phyloP scores from a whole-genome alignment of 352 stramenopile species.

The Sclerospora graminicola region DNA sequence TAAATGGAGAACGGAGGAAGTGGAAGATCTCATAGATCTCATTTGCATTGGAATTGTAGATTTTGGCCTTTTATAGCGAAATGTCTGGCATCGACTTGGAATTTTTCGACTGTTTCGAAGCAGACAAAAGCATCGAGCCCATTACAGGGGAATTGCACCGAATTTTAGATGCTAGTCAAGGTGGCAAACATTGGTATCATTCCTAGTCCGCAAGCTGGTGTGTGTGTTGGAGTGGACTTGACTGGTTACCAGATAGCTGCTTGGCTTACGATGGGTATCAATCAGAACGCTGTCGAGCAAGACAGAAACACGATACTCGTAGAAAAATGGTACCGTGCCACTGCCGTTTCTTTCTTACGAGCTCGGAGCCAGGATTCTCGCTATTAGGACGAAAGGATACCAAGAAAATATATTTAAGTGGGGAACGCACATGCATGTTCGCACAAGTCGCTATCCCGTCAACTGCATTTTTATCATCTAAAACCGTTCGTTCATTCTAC shows the following conservation, averaged over 20 bases:
- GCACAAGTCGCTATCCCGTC: conserved; percentile 2
- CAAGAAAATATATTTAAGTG: conserved; percentile 59
- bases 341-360: neutral
- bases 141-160: conserved; percentile 67
- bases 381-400: conserved; percentile 6
- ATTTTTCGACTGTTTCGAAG: conserved; percentile 70
- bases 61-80: conserved; percentile 81
- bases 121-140: conserved; percentile 61
- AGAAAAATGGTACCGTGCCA: neutral
- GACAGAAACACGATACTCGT: neutral
- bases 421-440: neutral
- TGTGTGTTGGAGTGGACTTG: too few relatives aligned
- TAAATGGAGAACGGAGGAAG: neutral
- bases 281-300: neutral
- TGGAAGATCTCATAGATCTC: too few relatives aligned
- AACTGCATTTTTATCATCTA: conserved; percentile 28
- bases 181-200: conserved; percentile 18
- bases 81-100: conserved; percentile 68
- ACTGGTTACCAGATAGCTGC: too few relatives aligned
- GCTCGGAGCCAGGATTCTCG: neutral
- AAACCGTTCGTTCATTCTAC: conserved; percentile 96
- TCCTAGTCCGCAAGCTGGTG: conserved; percentile 1
- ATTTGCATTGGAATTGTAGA: conserved; percentile 23
- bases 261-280: neutral
- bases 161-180: conserved; percentile 44